phyloP scores from a whole-genome alignment of 1,284 basidiomycete genomes.

The Apiotrichum sp. region DNA sequence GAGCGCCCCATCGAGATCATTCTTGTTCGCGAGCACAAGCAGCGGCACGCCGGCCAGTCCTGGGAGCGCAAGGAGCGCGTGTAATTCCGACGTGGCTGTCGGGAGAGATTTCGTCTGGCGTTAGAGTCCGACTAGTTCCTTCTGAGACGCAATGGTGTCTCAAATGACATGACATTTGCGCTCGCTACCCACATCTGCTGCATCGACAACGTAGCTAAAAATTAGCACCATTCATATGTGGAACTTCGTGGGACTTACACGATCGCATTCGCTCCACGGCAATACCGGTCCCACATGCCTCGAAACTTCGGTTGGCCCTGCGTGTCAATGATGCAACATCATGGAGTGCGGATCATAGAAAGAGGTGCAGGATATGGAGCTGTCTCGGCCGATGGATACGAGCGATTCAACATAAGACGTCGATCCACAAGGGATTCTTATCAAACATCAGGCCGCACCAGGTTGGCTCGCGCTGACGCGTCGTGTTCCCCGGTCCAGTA shows the following conservation, averaged over 20 bases:
- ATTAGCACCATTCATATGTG: constrained; percentile 5
- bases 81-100: constrained; percentile 81
- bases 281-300: constrained; percentile 79
- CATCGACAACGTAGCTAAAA: constrained; percentile 81
- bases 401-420: background rate
- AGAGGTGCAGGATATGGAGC: background rate
- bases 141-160: too few species aligned
- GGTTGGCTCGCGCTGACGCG: too few species aligned
- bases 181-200: constrained; percentile 61
- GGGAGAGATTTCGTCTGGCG: constrained; percentile 69
- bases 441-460: too few species aligned
- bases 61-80: constrained; percentile 71
- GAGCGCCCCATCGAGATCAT: constrained; percentile 74
- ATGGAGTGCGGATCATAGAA: background rate
- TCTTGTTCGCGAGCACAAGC: constrained; percentile 93
- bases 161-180: background rate
- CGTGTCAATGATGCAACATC: background rate
- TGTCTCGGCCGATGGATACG: background rate
- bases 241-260: constrained; percentile 56
- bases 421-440: too few species aligned
- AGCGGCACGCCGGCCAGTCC: constrained; percentile 74
- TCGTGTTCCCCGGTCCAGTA: too few species aligned
- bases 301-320: constrained; percentile 87
- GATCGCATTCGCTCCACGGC: constrained; percentile 87
- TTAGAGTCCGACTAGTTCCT: background rate